Evolutionary conservation across 805 yeast species (phyloP), one percentile per base, ranked within the genome.

Genomic region (Candida nitratophila): DNA sequence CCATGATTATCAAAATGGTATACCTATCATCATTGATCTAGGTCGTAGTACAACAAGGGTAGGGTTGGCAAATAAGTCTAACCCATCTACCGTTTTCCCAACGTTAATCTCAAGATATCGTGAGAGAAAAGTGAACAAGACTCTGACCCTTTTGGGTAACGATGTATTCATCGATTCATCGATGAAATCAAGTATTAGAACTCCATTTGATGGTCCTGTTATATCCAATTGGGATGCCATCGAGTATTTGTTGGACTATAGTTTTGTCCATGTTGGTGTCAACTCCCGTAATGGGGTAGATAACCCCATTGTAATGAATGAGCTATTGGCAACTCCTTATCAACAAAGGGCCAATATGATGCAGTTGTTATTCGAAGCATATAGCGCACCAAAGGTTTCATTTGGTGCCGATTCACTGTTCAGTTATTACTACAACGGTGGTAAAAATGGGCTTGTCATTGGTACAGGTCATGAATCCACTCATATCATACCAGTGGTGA

Each of bases 181-280:
- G 2, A 74, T 85, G 39, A 76, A 81, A 49, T 71, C 86, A 16
- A 81, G 82, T 43, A 75, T 86, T 30, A 81, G 77, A 54, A 70
- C 86, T 4, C 96, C 97, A 0, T 91, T 76, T 57, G 99, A 93
- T 61, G 96, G 96, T 0, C 76, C 86, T 4, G 67, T 88, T 52
- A 70, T 93, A 31, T 82, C 95, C 22, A 95, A 90, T 60, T 95
- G 98, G 98, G 98, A 93, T 45, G 76, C 82, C 46, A 74, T 83
- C 2, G 99, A 93, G 59, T 76, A 73, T 46, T 76, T 91, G 42
- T 59, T 93, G 41, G 98, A 91, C 62, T 93, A 89, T 57, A 70
- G 89, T 0, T 83, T 93, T 58, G 75, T 79, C 47, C 95, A 87
- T 60, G 56, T 91, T 40, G 84, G 91, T 3, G 93, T 88, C 2